phyloP scores from a whole-genome alignment of 2,329 filamentous ascomycete genomes.

The Ceratocystis lukuohia region DNA sequence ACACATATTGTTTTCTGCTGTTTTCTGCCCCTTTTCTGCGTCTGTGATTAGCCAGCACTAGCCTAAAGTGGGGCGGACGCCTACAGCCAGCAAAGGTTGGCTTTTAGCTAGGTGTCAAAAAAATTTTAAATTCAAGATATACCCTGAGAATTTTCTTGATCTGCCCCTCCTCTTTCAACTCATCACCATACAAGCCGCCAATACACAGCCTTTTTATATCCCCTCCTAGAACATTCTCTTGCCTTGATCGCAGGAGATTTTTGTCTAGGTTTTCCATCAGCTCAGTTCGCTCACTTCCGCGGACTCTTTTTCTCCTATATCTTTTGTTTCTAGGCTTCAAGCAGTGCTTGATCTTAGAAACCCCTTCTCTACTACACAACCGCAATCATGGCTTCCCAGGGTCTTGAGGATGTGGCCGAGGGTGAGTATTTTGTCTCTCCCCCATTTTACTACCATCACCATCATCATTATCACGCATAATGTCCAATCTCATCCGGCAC shows the following conservation, averaged over 20 bases:
- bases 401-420: constrained; percentile 95
- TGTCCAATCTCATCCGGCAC: neutral
- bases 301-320: constrained; percentile 28
- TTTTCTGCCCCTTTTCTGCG: neutral
- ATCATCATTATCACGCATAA: neutral
- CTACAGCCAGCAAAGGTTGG: neutral
- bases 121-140: constrained; percentile 9
- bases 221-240: constrained; percentile 34
- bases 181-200: constrained; percentile 3
- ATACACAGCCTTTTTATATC: constrained; percentile 13
- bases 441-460: neutral
- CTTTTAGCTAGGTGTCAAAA: constrained; percentile 8
- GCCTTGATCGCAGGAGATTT: constrained; percentile 34
- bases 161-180: constrained; percentile 13
- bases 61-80: constrained; percentile 13
- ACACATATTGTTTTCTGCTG: constrained; percentile 13
- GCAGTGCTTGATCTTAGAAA: constrained; percentile 64
- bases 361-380: constrained; percentile 31
- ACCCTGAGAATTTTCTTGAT: constrained; percentile 14
- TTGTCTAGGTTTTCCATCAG: constrained; percentile 31
- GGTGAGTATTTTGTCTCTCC: constrained; percentile 42
- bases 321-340: constrained; percentile 51
- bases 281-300: constrained; percentile 16
- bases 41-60: constrained; percentile 14
- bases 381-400: constrained; percentile 99